A percentile compares a stretch with the other conserved stretches of the same genome.
Conservation (phyloP, 2,329 filamentous ascomycete genomes). For the Xylaria sp. region DNA sequence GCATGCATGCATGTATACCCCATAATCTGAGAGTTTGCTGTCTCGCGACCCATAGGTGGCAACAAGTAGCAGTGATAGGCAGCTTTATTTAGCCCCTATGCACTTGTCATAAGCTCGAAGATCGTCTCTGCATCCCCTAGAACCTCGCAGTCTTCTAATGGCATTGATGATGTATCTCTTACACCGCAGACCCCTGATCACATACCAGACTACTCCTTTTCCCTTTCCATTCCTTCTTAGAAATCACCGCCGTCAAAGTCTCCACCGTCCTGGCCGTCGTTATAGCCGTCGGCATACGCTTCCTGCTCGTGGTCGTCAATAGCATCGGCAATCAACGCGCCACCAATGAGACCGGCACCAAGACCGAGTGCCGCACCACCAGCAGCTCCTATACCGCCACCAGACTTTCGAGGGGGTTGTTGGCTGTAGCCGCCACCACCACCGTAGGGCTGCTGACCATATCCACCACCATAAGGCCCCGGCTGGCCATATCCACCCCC, state of each 20-base stretch:
- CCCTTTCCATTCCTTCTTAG: conserved; percentile 40
- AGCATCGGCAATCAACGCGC: conserved; percentile 74
- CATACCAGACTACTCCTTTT: background rate
- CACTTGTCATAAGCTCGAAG: background rate
- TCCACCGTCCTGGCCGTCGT: conserved; percentile 52
- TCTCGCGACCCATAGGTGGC: background rate
- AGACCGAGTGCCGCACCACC: conserved; percentile 81
- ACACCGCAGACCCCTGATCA: background rate
- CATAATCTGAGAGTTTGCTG: background rate
- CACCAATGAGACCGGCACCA: conserved; percentile 84
- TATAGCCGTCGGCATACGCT: conserved; percentile 64
- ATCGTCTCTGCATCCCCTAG: background rate
- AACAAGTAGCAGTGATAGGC: background rate
- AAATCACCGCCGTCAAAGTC: conserved; percentile 54
- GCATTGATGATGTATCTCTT: background rate
- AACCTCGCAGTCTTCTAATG: background rate
- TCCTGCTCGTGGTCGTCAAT: conserved; percentile 70
- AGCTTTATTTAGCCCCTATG: background rate
- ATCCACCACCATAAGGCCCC: conserved; percentile 41
- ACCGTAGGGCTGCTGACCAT: conserved; percentile 41
- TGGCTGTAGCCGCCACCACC: conserved; percentile 35
- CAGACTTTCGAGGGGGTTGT: conserved; percentile 54
- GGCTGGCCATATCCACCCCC: conserved; percentile 40
- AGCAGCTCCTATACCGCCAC: conserved; percentile 70
- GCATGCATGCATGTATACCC: background rate